Evolutionary conservation across 768 basidiomycete genomes (phyloP), one percentile per base, ranked within the genome.

Genomic region (Strobilomyces dryophilus): DNA sequence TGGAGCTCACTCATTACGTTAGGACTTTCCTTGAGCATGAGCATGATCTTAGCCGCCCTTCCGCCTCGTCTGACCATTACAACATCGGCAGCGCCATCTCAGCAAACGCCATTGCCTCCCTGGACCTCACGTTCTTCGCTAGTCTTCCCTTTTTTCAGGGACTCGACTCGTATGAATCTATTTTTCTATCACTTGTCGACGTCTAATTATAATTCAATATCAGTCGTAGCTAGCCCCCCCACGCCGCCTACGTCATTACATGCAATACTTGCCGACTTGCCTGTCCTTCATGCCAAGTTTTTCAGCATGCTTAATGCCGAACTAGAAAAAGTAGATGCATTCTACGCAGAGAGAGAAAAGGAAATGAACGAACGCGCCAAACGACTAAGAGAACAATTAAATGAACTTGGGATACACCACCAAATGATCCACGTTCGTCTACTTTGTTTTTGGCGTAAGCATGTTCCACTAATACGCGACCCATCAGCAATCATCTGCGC

Each of bases 271-370:
- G 73, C 78, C 2, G 67, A 76, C 11, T 73, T 94, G 21, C 77
- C 83, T 10, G 76, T 81, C 0, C 71, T 77, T 26, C 87, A 95
- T 62, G 63, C 70, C 26, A 74, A 73, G 9, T 98, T 97, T 72
- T 90, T 98, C 55, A 76, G 80, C 2, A 75, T 82, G 24, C 76
- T 98, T 8, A 89, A 95, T 59, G 64, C 65, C 1, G 86, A 99
- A 64, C 74, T 98, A 4, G 83, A 86, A 18, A 97, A 95, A 67
- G 82, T 98, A 14, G 90, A 92, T 56, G 69, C 73, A 1, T 99
- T 99, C 69, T 99, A 91, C 65, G 62, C 78, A 5, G 81, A 81
- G 24, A 79, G 84, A 24, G 93, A 84, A 70, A 76, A 76, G 41
- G 83, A 79, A 71, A 85, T 80, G 81, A 69, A 69, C 9, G 66